Conservation (phyloP, 768 basidiomycete genomes). For the Mycena vitilis region DNA sequence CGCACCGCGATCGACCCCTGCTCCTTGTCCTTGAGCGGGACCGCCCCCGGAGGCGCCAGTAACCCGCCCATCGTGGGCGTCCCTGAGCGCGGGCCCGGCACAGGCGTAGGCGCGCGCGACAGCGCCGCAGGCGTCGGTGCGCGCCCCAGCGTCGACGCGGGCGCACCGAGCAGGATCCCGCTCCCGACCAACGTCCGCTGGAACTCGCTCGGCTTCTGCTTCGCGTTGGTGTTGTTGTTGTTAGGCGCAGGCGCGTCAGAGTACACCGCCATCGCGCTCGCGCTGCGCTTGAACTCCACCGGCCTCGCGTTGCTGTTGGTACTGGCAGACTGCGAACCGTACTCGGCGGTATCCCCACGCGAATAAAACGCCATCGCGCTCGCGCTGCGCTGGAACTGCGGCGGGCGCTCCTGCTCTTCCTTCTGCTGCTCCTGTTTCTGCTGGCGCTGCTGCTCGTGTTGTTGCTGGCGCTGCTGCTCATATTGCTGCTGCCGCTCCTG, state of each 20-base stretch:
- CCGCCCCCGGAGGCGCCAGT: conserved; percentile 51
- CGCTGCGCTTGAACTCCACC: conserved; percentile 19
- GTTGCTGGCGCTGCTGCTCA: no score
- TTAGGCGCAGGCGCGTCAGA: neutral
- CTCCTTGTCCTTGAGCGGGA: conserved; percentile 30
- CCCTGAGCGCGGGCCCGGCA: conserved; percentile 48
- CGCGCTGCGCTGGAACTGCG: no score
- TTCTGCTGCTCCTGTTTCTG: no score
- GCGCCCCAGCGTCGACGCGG: conserved; percentile 32
- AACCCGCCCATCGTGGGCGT: conserved; percentile 52
- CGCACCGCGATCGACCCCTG: conserved; percentile 77
- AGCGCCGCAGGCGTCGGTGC: conserved; percentile 33
- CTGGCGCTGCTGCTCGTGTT: no score
- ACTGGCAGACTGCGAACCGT: no score
- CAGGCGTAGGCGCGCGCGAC: conserved; percentile 33
- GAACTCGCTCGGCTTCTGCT: neutral
- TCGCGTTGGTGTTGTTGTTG: neutral
- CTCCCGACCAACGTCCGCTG: conserved; percentile 27
- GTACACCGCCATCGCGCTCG: conserved; percentile 19
- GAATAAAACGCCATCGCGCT: no score
- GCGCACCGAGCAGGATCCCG: conserved; percentile 27
- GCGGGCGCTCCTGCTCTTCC: no score
- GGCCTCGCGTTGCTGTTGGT: no score
- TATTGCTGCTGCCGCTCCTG: neutral
- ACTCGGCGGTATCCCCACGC: no score